Base-by-base conservation (phyloP, 169 alveolate species). In the Cryptosporidium ubiquitum region DNA sequence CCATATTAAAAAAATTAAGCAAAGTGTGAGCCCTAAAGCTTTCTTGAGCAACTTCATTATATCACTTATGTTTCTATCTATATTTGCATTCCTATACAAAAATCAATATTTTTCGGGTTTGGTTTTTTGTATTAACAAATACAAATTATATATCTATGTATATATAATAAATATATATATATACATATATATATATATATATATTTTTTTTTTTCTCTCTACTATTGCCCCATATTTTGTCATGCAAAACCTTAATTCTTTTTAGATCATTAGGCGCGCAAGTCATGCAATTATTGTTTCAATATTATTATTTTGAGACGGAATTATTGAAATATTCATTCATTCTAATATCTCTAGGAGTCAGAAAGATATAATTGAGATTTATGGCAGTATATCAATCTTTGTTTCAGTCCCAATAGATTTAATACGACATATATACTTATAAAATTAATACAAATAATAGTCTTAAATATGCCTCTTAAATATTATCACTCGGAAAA, bases 251-350 rank as follows among this genome's bases (percentile, higher is more conserved):
- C 58, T 26, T 55, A 70, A 35, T 73, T 61, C 68, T 73, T 73
- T 73, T 73, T 73, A 73, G 85, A 73, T 73, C 85, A 35, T 26
- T 73, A 55, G 85, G 85, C 85, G 85, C 64, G 71, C 49, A 37
- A 55, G 66, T 55, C 66, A 55, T 55, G 66, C 66, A 55, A 16
- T 55, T 23, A 55, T 23, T 55, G 16, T 55, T 26, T 14, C 20
- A 52, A 52, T 10, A 12, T 1, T 23, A 23, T 26, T 26, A 3
- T 12, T 0, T 26, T 1, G 1, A 55, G 66, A 55, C 66, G 33
- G 61, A 55, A 55, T 7, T 3, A 55, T 23, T 20, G 12, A 55
- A 55, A 0, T 26, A 55, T n/a, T 55, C 2, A 20, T 55, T 23
- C 2, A 9, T 55, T 26, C 5, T 12, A 55, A 16, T 55, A 23